Evolutionary conservation across 169 alveolate species (phyloP).

Genomic region (Cryptosporidium ryanae): DNA sequence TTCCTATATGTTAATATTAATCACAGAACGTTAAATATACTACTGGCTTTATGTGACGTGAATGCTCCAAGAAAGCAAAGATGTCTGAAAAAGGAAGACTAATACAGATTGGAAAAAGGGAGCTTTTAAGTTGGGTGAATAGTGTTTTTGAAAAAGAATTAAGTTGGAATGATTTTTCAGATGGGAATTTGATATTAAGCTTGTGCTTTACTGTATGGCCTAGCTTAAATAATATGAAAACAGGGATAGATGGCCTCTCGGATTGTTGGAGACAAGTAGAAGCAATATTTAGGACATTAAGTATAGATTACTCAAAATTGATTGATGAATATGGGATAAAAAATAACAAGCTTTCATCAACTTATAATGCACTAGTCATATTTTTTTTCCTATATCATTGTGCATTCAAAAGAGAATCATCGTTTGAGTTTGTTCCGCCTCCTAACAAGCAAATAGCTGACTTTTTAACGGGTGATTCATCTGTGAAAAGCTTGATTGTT

Average conservation of each 20-base stretch:
- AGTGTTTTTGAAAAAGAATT: constrained; percentile 25
- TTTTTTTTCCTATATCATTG: constrained; percentile 69
- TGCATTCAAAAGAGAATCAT: constrained; percentile 62
- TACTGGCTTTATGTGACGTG: not conserved
- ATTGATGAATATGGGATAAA: constrained; percentile 60
- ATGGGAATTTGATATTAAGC: constrained; percentile 28
- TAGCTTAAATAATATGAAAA: constrained; percentile 14
- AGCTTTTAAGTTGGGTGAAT: constrained; percentile 50
- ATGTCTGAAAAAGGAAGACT: constrained; percentile 51
- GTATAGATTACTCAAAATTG: constrained; percentile 22
- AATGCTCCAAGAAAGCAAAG: not conserved
- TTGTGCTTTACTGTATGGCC: constrained; percentile 72
- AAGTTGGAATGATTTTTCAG: constrained; percentile 39
- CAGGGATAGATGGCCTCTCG: constrained; percentile 14
- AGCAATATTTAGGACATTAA: constrained; percentile 56
- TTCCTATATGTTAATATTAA: not conserved
- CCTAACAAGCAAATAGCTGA: constrained; percentile 44
- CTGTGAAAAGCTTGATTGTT: constrained; percentile 44
- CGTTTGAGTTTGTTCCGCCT: constrained; percentile 69
- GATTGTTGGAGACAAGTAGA: constrained; percentile 56
- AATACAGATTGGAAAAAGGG: constrained; percentile 55
- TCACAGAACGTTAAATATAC: not conserved
- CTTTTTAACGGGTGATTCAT: constrained; percentile 63
- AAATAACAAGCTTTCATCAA: constrained; percentile 46
- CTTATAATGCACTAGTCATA: constrained; percentile 28